Conservation (phyloP, 2,329 filamentous ascomycete species). For the Albophoma yamanashiensis region DNA sequence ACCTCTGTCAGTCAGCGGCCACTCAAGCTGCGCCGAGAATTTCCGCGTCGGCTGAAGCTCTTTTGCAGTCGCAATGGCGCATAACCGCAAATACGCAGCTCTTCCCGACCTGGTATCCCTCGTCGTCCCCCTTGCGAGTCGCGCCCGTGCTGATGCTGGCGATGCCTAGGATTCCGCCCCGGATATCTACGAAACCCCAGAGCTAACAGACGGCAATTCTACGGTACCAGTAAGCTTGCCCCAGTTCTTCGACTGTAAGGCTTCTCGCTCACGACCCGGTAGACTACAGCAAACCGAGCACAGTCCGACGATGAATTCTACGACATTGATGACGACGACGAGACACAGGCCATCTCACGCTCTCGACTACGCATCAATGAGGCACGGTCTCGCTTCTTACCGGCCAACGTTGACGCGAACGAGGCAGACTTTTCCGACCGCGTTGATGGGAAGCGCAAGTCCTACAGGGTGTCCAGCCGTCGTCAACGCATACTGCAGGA, state of each 20-base stretch:
- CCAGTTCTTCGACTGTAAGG: background rate
- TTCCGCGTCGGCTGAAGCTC: background rate
- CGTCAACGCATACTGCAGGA: slow-evolving; percentile 52
- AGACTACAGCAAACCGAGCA: slow-evolving; percentile 46
- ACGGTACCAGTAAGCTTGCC: slow-evolving; percentile 60
- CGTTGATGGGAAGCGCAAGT: slow-evolving; percentile 69
- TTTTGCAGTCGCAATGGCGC: slow-evolving; percentile 42
- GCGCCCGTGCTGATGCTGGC: slow-evolving; percentile 11
- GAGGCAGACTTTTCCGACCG: slow-evolving; percentile 86
- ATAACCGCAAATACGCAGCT: slow-evolving; percentile 73
- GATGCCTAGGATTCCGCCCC: slow-evolving; percentile 67
- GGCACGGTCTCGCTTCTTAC: slow-evolving; percentile 71
- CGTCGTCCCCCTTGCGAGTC: slow-evolving; percentile 1
- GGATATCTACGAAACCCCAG: slow-evolving; percentile 94
- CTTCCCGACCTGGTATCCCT: slow-evolving; percentile 63
- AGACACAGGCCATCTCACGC: slow-evolving; percentile 59
- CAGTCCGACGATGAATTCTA: slow-evolving; percentile 53
- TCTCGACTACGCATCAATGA: slow-evolving; percentile 66
- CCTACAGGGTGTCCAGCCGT: slow-evolving; percentile 66
- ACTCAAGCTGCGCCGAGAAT: background rate
- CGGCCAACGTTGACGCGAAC: slow-evolving; percentile 62
- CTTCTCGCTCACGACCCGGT: slow-evolving; percentile 11
- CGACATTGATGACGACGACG: slow-evolving; percentile 49
- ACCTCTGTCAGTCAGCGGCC: background rate
- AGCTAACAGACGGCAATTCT: slow-evolving; percentile 80